Conservation (phyloP, 2,329 filamentous ascomycete species). For the Phyllosticta citribraziliensis region DNA sequence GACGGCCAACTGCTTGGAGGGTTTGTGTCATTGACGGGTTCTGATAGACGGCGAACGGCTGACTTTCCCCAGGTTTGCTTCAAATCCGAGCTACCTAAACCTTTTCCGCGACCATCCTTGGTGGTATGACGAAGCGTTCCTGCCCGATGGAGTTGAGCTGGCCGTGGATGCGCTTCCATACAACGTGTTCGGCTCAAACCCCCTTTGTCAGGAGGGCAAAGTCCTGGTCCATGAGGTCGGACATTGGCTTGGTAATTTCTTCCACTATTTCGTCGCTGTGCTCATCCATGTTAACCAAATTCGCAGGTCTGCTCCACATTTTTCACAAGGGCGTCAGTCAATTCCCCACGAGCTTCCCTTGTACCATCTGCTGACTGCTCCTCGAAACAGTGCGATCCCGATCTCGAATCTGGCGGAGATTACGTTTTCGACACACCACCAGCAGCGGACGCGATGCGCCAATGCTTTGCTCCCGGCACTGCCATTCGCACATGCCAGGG, state of each 20-base stretch:
- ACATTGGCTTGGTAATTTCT: neutral
- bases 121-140: neutral
- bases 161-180: neutral
- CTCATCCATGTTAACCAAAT: neutral
- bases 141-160: neutral
- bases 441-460: too few species aligned
- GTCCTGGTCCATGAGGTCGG: slow-evolving; percentile 17
- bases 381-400: too few species aligned
- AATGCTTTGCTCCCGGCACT: too few species aligned
- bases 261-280: neutral
- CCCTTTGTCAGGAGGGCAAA: slow-evolving; percentile 12
- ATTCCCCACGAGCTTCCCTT: too few species aligned
- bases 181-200: neutral
- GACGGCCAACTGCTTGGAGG: neutral
- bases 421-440: too few species aligned
- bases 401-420: too few species aligned
- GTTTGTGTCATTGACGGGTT: neutral
- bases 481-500: too few species aligned
- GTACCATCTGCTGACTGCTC: too few species aligned
- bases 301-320: neutral
- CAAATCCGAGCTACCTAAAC: too few species aligned
- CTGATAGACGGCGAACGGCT: too few species aligned
- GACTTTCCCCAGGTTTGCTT: too few species aligned
- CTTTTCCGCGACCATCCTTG: neutral
- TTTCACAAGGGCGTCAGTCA: neutral